phyloP scores from a whole-genome alignment of 495 filamentous ascomycete genomes.

The Friedmanniomyces simplex region DNA sequence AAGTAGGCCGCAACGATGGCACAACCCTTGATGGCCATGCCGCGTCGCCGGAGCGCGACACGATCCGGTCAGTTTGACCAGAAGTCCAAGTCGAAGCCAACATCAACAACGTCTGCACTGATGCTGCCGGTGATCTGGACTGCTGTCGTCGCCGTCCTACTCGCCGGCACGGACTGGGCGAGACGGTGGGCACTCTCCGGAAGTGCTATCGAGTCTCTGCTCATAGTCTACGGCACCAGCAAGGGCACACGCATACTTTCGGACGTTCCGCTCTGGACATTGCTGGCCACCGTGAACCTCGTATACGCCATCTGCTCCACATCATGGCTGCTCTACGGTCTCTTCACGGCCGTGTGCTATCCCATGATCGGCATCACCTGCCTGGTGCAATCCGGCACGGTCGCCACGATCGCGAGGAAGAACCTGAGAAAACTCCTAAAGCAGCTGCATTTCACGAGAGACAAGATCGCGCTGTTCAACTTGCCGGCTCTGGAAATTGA shows the following conservation, averaged over 20 bases:
- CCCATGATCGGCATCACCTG: conserved; percentile 24
- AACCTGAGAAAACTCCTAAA: conserved; percentile 21
- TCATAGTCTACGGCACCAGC: conserved; percentile 26
- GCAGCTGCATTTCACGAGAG: conserved; percentile 32
- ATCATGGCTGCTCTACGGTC: conserved; percentile 33
- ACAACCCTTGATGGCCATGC: too few species aligned
- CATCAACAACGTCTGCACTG: too few species aligned
- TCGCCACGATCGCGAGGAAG: conserved; percentile 20
- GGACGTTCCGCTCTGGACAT: conserved; percentile 28
- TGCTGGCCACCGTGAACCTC: conserved; percentile 31
- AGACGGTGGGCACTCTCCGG: conserved; percentile 28
- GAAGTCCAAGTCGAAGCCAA: too few species aligned
- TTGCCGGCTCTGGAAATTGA: conserved; percentile 35
- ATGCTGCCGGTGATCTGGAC: not conserved
- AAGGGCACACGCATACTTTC: conserved; percentile 27
- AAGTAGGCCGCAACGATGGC: too few species aligned
- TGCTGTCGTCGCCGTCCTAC: not conserved
- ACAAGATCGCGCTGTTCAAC: conserved; percentile 34
- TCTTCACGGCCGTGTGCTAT: conserved; percentile 27
- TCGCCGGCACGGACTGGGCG: conserved; percentile 4
- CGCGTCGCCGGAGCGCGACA: too few species aligned
- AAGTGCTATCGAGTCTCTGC: conserved; percentile 25
- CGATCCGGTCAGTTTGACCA: too few species aligned
- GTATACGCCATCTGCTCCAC: conserved; percentile 30
- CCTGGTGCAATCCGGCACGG: conserved; percentile 28